Base-by-base conservation (phyloP, 106 monocot species). In the Dendrobium officinale region DNA sequence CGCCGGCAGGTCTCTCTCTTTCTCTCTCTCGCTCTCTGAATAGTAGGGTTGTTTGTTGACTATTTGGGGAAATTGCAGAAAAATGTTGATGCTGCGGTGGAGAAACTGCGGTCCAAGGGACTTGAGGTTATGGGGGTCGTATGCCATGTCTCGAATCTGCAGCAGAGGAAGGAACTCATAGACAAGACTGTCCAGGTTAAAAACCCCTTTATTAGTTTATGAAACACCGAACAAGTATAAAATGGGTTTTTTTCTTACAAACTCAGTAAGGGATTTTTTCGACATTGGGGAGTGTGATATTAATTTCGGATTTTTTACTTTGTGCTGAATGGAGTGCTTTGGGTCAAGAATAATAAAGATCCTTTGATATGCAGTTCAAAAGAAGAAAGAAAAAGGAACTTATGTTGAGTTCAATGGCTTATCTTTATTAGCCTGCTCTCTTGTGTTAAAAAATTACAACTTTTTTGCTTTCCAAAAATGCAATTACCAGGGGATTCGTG, bases 1-100 rank as follows among this genome's bases (percentile, higher is more conserved):
- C 85, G 98, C n/a, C 92, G 88, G 85, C 91, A 94, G 90, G 96
- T 96, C 66, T 70, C 68, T 37, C 82, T 33, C 80, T 19, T 16
- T 13, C 77, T 33, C 20, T 37, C 29, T 40, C 55, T 66, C 51
- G 33, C 55, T 73, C 42, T 78, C 19, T 56, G 19, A 37, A 37
- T 37, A 37, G 37, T 37, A 45, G 41, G 45, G 15, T 48, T 43
- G 64, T 80, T 7, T 22, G 68, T 68, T 68, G 29, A 31, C 31
- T 68, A 13, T 68, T 68, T 31, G 1, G 0, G 27, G 33, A 55
- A 19, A 24, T 49, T 72, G 86, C 86, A 95, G 95, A 92, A 81
- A 22, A 98, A 98, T 75, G 98, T 98, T 10, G 98, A 98, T 67
- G 94, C 89, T 76, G 98, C 98, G 15, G 92, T 89, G 43, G 91